These are phyloP conservation scores for Macadamia integrifolia DNA, from an alignment of 164 flowering plant genomes.

Conservation along the genomic window DNA sequence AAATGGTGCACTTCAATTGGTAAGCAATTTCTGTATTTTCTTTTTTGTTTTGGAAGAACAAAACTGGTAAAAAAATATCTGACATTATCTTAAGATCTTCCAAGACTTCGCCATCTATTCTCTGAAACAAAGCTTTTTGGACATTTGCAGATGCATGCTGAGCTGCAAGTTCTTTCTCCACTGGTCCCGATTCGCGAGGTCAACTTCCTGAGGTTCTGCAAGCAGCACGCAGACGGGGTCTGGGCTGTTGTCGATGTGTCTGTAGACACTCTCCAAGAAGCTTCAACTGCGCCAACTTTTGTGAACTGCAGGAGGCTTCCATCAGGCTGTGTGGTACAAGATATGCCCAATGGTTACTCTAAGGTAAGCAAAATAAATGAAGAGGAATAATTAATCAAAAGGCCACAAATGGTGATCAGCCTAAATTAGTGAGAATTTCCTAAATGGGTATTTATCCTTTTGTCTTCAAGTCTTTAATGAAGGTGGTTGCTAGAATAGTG, in stretches of 20 bases:
- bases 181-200: conserved; percentile 85
- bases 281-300: conserved; percentile 36
- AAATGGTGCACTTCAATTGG: conserved; percentile 91
- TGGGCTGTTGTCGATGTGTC: conserved; percentile 99
- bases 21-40: not conserved
- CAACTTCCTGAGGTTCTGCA: conserved; percentile 85
- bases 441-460: not conserved
- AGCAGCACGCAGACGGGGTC: conserved; percentile 93
- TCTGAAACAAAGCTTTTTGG: too few species aligned
- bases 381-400: not conserved
- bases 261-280: conserved; percentile 59
- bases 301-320: conserved; percentile 78
- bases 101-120: too few species aligned
- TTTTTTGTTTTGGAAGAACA: too few species aligned
- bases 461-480: conserved; percentile 31
- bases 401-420: too few species aligned
- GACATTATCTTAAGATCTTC: too few species aligned
- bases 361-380: conserved; percentile 41
- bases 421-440: too few species aligned
- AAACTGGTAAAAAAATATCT: too few species aligned
- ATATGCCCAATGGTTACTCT: conserved; percentile 96
- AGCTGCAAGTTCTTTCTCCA: conserved; percentile 90
- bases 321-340: conserved; percentile 94
- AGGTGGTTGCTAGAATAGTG: conserved; percentile 23
- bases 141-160: conserved; percentile 75